Base-by-base conservation (phyloP, 495 filamentous ascomycete species). In the Talaromyces stipitatus region DNA sequence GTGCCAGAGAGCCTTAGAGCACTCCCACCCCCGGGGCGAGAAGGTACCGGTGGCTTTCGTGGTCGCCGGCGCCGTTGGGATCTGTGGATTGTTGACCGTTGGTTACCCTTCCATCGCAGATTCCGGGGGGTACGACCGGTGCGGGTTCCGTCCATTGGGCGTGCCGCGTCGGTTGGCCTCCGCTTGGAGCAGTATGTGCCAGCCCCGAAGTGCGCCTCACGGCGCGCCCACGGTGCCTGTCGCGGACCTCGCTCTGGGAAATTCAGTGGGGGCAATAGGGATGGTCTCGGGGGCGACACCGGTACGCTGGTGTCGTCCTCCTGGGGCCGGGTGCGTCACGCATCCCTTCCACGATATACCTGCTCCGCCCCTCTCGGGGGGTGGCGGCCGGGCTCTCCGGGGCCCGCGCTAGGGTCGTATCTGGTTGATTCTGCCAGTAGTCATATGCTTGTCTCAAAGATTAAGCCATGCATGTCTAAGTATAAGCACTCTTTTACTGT, bases 361-460 rank as follows among this genome's bases (percentile, higher is more conserved):
- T 60, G 60, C 57, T 54, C 50, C 55, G 43, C 30, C 55, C 56
- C 58, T 57, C 59, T 54, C 29, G 63, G 60, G 58, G 55, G 59
- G 59, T 16, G 22, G 41, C 51, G 38, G 29, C 10, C 30, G 45
- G 27, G 36, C 46, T 45, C 16, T 30, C 18, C 46, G 55, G 57
- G 38, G 22, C 28, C n/a, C 11, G 32, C 59, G 52, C 36, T n/a
- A 24, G 14, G 51, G 77, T 76, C 53, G 53, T 84, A 85, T 73
- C 77, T 84, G 79, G 78, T 84, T 83, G 78, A 84, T 84, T 83
- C 79, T 85, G 79, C 78, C 76, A 83, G 79, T 83, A 83, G 78
- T 83, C 74, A 84, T 83, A 84, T 84, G 77, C 77, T 84, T 85
- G 78, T 84, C 77, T 85, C 78, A 85, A 84, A 83, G 77, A 84